Percentiles rank a stretch among this genome's conserved stretches.
phyloP scores from a whole-genome alignment of 2,329 filamentous ascomycete species.

The Seiridium unicorne region DNA sequence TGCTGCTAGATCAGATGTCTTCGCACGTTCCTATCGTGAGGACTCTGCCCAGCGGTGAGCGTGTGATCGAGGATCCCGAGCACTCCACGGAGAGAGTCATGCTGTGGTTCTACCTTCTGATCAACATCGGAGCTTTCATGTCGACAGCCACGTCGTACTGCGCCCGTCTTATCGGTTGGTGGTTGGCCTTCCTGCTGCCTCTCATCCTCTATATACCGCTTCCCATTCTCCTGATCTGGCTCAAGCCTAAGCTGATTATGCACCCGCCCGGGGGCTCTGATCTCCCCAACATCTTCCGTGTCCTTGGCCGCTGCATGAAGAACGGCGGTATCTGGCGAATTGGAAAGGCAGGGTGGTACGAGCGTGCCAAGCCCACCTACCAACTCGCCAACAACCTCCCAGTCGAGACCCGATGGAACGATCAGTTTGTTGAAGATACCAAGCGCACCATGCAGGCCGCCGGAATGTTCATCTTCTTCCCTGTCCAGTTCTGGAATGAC shows the following conservation, averaged over 20 bases:
- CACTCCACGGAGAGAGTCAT: slow-evolving; percentile 65
- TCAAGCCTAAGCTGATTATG: slow-evolving; percentile 39
- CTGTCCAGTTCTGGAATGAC: slow-evolving; percentile 42
- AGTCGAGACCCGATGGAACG: slow-evolving; percentile 52
- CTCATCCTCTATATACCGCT: slow-evolving; percentile 43
- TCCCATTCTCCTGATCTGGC: slow-evolving; percentile 38
- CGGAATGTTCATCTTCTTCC: slow-evolving; percentile 57
- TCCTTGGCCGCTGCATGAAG: slow-evolving; percentile 33
- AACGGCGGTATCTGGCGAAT: slow-evolving; percentile 35
- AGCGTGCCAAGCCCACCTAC: slow-evolving; percentile 55
- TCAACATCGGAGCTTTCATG: slow-evolving; percentile 53
- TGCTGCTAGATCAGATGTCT: slow-evolving; percentile 66
- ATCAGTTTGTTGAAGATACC: slow-evolving; percentile 66
- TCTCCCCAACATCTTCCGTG: slow-evolving; percentile 39
- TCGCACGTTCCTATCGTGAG: slow-evolving; percentile 53
- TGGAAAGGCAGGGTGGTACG: slow-evolving; percentile 53
- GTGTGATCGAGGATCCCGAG: slow-evolving; percentile 67
- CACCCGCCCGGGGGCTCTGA: slow-evolving; percentile 45
- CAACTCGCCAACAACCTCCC: slow-evolving; percentile 41
- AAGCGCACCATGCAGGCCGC: slow-evolving; percentile 58
- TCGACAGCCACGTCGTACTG: slow-evolving; percentile 50
- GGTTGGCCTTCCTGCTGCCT: slow-evolving; percentile 44
- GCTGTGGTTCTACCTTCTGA: slow-evolving; percentile 59
- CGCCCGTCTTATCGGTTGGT: slow-evolving; percentile 50
- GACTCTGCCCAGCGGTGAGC: slow-evolving; percentile 53